Evolutionary conservation across 805 yeast genomes (phyloP), one percentile per base, ranked within the genome.

Genomic region (Wickerhamomyces canadensis): DNA sequence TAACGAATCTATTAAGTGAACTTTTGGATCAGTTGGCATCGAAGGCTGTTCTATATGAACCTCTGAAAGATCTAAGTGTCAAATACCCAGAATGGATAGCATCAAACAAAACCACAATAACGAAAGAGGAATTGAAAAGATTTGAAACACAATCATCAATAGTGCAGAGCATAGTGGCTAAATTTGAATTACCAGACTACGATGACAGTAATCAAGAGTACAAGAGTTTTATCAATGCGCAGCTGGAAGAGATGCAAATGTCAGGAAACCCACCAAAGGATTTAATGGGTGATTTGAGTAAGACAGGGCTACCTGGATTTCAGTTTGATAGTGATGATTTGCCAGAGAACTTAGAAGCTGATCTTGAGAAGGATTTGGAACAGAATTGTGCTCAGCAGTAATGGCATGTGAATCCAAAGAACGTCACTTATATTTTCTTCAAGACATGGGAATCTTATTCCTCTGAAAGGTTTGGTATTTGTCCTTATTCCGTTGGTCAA

Each of bases 1-100:
- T 80, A 60, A 66, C 80, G 19, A 74, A 76, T 41, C 61, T 86
- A 33, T 62, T 86, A 42, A 72, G 70, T 15, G 86, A 84, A 26
- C 78, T 91, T 78, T 67, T 91, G 51, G 80, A 78, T 44, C 91
- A 88, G 55, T 70, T 91, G 57, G 76, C 93, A 7, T 77, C 93
- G 5, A 91, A 88, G 54, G 89, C 81, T 40, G 84, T 89, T 16
- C 68, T 91, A 27, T 89, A 85, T 54, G 95, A 83, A 48, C 96
- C 98, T 3, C 71, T 91, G 62, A 83, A 80, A 52, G 95, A 87
- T 42, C 69, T 89, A 56, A 76, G 80, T 45, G 62, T 66, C 11
- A 85, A 84, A 54, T 86, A 79, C 56, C 84, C 87, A 3, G 70
- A 59, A 19, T 91, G 85, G 80, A 67, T 91, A 43, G 60, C 63